Base-by-base conservation (phyloP, 2,329 filamentous ascomycete genomes). In the Ciborinia camelliae region DNA sequence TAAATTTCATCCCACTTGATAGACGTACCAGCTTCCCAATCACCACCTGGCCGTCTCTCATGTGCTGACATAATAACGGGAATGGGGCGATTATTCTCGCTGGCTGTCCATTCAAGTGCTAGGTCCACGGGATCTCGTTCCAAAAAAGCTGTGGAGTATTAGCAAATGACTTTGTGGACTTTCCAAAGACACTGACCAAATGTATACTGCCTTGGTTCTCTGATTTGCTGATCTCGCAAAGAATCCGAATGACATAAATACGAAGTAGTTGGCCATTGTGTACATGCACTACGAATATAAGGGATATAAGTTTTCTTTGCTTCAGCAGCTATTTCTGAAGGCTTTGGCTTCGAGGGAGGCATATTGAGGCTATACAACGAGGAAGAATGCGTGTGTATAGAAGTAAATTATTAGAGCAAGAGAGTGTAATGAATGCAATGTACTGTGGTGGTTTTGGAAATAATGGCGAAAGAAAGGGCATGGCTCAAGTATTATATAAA, bases 1-100 rank as follows among this genome's bases (percentile, higher is more conserved):
- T 41, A 26, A 62, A 14, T 37, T 7, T 28, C 37, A 45, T 12
- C 30, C 37, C 15, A 37, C 15, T 26, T 39, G 12, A 14, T 62
- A 61, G 26, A 45, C 45, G 78, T 80, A 67, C 81, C 82, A 8
- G 83, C 89, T 71, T 92, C 89, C 90, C 90, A 93, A 73, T 92
- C 89, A n/a, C 90, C 90, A 12, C 90, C 90, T 0, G 90, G 83
- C 45, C 88, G 82, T 73, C 88, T 90, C 74, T 92, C 90, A 76
- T 92, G 91, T 55, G 90, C 90, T 32, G 74, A 72, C 71, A 74
- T 74, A 28, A 74, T 73, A 8, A 76, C 73, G 1, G 74, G 75
- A 67, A 76, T 77, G 65, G 72, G 65, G 50, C 55, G 48, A 67
- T 70, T 32, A 26, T 59, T 52, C 63, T 71, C 68, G 51, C 64